These are phyloP conservation scores for Botrytis fabae DNA, from an alignment of 2,329 filamentous ascomycete species.

Conservation along the genomic window DNA sequence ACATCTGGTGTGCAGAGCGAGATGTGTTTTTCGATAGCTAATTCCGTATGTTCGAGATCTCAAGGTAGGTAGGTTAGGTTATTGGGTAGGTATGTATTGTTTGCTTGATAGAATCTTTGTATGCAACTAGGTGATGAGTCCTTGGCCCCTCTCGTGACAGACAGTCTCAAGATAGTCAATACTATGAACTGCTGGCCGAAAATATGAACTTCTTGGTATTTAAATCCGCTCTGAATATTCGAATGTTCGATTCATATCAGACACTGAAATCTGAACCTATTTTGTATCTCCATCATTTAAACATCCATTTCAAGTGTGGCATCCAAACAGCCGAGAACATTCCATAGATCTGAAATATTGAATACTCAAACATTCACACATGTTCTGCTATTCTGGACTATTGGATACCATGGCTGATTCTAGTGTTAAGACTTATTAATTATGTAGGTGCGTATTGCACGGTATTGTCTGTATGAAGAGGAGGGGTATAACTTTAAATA, in stretches of 20 bases:
- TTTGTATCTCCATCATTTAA: neutral
- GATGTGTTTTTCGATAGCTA: neutral
- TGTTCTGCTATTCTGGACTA: neutral
- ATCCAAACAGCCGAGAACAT: neutral
- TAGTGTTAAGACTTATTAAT: neutral
- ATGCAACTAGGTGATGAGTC: neutral
- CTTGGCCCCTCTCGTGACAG: neutral
- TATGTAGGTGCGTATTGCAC: neutral
- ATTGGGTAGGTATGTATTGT: neutral
- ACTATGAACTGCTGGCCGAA: neutral
- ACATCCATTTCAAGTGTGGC: neutral
- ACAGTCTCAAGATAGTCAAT: neutral
- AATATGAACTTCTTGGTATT: neutral
- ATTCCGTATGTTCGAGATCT: neutral
- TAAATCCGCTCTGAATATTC: neutral
- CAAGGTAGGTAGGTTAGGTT: no score
- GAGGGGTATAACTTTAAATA: neutral
- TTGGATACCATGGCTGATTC: neutral
- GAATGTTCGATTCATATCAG: neutral
- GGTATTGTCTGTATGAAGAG: neutral
- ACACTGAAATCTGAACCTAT: neutral
- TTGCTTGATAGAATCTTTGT: neutral
- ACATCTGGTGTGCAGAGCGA: neutral
- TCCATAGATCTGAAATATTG: neutral
- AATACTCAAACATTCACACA: neutral